These are phyloP conservation scores for Cryptosporidium bovis DNA, from an alignment of 169 alveolate genomes.

Conservation along the genomic window DNA sequence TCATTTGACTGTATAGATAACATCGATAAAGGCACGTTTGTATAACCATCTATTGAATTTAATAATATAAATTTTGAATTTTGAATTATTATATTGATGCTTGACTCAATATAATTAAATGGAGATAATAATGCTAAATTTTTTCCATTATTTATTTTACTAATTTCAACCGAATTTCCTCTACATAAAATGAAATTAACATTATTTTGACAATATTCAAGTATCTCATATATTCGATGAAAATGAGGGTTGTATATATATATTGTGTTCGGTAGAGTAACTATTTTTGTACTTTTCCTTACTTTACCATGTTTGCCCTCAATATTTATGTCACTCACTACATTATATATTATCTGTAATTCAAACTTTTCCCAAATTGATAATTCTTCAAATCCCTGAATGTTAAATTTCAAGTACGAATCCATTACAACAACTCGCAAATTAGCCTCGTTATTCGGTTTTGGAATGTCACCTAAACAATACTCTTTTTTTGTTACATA, in stretches of 20 bases:
- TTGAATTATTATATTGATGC: slow-evolving; percentile 15
- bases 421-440: background rate
- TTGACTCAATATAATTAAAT: slow-evolving; percentile 1
- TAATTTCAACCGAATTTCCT: too few species aligned
- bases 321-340: background rate
- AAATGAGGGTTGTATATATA: slow-evolving; percentile 23
- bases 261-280: slow-evolving; percentile 12
- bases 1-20: slow-evolving; percentile 38
- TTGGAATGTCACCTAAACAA: background rate
- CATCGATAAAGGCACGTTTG: slow-evolving; percentile 41
- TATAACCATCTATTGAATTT: slow-evolving; percentile 18
- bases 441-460: background rate
- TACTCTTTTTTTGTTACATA: background rate
- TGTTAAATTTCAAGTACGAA: background rate
- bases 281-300: slow-evolving; percentile 13
- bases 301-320: background rate
- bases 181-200: too few species aligned
- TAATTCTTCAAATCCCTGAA: slow-evolving; percentile 1
- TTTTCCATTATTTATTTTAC: background rate
- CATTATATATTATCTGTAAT: slow-evolving; percentile 14
- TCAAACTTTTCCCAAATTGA: slow-evolving; percentile 37
- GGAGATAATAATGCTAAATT: background rate
- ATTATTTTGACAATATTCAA: background rate
- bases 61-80: slow-evolving; percentile 40
- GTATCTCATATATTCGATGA: background rate